A percentile compares a stretch with the other conserved stretches of the same genome.
These are phyloP conservation scores for Rosa multiflora DNA, from an alignment of 306 rosid genomes.

Conservation along the genomic window DNA sequence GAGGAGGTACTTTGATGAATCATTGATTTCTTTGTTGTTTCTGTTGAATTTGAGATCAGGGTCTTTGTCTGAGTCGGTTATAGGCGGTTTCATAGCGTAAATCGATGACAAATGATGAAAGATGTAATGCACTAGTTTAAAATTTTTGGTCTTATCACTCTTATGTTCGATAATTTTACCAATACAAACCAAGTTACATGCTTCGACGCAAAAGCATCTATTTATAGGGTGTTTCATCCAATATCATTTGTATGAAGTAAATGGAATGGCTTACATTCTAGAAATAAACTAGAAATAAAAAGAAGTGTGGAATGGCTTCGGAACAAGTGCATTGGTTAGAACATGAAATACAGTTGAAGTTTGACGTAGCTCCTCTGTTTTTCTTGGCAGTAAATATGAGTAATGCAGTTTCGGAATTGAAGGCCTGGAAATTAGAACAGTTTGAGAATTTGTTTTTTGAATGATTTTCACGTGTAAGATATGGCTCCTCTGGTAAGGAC, in stretches of 20 bases:
- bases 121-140: not conserved
- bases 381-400: not conserved
- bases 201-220: not conserved
- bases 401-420: too few relatives aligned
- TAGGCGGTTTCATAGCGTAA: not conserved
- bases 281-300: too few relatives aligned
- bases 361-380: not conserved
- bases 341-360: not conserved
- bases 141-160: not conserved
- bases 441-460: too few relatives aligned
- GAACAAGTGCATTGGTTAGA: too few relatives aligned
- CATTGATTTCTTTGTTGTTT: not conserved
- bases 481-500: too few relatives aligned
- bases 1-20: conserved; percentile 19
- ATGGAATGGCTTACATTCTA: not conserved
- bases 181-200: not conserved
- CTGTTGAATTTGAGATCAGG: conserved; percentile 9
- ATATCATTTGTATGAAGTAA: not conserved
- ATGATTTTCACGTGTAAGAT: too few relatives aligned
- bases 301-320: too few relatives aligned
- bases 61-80: not conserved
- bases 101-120: not conserved
- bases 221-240: not conserved
- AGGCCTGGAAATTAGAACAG: too few relatives aligned
- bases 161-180: not conserved